Evolutionary conservation across 2,329 filamentous ascomycete genomes (phyloP), one percentile per base, ranked within the genome.

Genomic region (Hypoxylon sp.): DNA sequence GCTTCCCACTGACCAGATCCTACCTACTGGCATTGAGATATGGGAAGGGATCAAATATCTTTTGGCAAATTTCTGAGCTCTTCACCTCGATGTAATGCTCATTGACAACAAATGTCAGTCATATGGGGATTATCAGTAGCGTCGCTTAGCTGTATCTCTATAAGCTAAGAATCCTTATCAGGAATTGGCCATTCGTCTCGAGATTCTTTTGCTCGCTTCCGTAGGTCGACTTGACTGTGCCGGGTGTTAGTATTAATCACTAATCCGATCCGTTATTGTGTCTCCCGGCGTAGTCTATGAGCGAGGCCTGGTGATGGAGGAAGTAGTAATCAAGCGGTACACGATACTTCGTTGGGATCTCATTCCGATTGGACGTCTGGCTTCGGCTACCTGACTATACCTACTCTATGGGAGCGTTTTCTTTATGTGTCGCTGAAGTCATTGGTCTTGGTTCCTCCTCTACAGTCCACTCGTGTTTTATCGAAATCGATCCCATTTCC

Each of bases 31-130:
- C n/a, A 70, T 71, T 16, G 75, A 77, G 67, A 69, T 72, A 7
- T 76, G 71, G 70, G 69, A 70, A 9, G 75, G 75, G 7, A 71
- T 76, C 58, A 73, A 74, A 58, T 74, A 72, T 57, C 53, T 76
- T 24, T 70, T 71, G 45, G 70, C 71, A 0, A 73, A 73, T 44
- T 60, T 69, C 32, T 69, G 46, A 62, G n/a, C 14, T 22, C 3
- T 2, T 24, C 14, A 9, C 22, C 3, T 18, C 8, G 18, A 14
- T 26, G 4, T 36, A 46, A 8, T 8, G 20, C 28, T 24, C 14
- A 14, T 32, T n/a, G 7, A 16, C 14, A 18, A 46, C 20, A 26
- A 14, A 36, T n/a, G 12, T 36, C 24, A 18, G 16, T 55, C 14
- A 45, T 20, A 12, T 55, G 28, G 28, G 12, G 28, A 9, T 8